Evolutionary conservation across 1,284 basidiomycete species (phyloP).

Genomic region (Leucoagaricus sp.): DNA sequence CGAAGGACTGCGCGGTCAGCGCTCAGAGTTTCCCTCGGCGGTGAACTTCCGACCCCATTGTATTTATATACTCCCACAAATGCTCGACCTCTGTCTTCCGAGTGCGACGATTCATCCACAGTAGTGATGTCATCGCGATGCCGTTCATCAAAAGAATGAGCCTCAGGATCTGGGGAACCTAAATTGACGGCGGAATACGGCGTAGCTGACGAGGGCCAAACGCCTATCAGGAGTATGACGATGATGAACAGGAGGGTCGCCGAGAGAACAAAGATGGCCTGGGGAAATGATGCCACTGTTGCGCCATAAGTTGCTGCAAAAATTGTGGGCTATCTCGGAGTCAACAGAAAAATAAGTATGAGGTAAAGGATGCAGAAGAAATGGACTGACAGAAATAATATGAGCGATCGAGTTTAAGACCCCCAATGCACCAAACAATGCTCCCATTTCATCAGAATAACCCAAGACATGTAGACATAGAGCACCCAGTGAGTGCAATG

Average conservation of each 20-base stretch:
- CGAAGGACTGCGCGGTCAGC: background rate
- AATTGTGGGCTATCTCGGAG: slow-evolving; percentile 46
- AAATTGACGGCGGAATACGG: slow-evolving; percentile 2
- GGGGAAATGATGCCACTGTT: slow-evolving; percentile 49
- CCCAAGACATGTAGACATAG: slow-evolving; percentile 49
- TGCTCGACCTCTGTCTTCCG: background rate
- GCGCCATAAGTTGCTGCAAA: slow-evolving; percentile 49
- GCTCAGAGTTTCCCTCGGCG: background rate
- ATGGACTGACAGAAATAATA: slow-evolving; percentile 43
- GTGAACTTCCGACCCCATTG: slow-evolving; percentile 7
- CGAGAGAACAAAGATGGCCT: slow-evolving; percentile 50
- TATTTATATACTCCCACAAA: slow-evolving; percentile 4
- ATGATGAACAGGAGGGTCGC: slow-evolving; percentile 38
- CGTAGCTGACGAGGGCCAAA: slow-evolving; percentile 18
- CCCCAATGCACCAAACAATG: slow-evolving; percentile 53
- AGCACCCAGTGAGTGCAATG: slow-evolving; percentile 49
- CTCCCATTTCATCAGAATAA: slow-evolving; percentile 43
- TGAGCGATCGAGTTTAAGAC: slow-evolving; percentile 50
- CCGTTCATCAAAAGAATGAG: background rate
- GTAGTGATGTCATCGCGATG: background rate
- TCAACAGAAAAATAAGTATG: slow-evolving; percentile 6
- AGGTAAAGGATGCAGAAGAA: background rate
- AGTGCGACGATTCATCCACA: background rate
- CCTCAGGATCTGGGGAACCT: background rate
- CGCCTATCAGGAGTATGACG: slow-evolving; percentile 32